Evolutionary conservation across 257 asterid species (phyloP), one percentile per base, ranked within the genome.

Genomic region (Solanum pimpinellifolium): DNA sequence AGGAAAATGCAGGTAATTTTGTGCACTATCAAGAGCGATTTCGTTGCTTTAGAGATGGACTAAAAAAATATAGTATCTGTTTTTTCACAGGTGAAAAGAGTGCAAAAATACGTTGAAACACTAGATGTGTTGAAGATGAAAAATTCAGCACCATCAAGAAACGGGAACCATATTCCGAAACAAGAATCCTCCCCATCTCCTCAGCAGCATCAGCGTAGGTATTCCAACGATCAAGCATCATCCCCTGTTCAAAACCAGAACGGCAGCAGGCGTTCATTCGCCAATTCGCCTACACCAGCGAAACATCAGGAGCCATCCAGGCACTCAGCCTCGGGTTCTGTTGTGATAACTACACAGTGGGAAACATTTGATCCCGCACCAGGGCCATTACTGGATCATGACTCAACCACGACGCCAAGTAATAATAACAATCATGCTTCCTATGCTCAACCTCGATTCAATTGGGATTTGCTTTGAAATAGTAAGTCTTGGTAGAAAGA

Each of bases 291-390:
- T 47, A 86, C 84, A 10, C 89, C 87, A 83, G 88, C 92, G 7
- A 93, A 92, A 5, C 88, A 77, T 74, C 88, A 85, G 85, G 93
- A 88, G 70, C 91, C 94, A 2, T 83, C 93, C 11, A 87, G 94
- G 85, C 92, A 88, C 91, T 90, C 95, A 3, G 78, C 91, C 84
- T 91, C 98, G 0, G 93, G 93, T 16, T 89, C 94, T 8, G 97
- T 93, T 60, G 98, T 96, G 25, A 93, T 96, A 60, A 96, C 99
- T 1, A 96, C 98, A 9, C 95, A 95, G 78, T 96, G 99, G 99
- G 99, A 95, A 89, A 96, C 96, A 3, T 96, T 96, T 75, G 99
- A 96, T 66, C 90, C 98, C 20, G 69, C 91, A 11, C 92, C 95
- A 18, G 87, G 89, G 33, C 87, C 88, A 23, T 21, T 78, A 37